Base-by-base conservation (phyloP, 129 eudicot species). In the Lactuca saligna region DNA sequence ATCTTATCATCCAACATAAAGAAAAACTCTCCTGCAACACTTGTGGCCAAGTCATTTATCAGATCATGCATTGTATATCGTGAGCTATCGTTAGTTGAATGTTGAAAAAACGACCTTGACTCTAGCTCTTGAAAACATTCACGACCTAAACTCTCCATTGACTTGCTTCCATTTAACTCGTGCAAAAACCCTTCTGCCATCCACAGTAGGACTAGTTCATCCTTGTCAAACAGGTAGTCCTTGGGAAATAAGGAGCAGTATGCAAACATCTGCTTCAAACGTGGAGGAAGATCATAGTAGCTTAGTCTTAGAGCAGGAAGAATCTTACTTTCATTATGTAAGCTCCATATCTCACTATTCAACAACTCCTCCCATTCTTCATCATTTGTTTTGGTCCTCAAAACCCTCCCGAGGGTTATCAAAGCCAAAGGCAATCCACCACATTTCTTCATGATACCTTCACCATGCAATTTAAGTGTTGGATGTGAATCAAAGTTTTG, bases 231-330 rank as follows among this genome's bases (percentile, higher is more conserved):
- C 17, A 34, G 50, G 39, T 57, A 82, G 50, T 65, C 77, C 64
- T 67, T 80, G 1, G 80, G 84, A 44, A 68, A 78, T 6, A 82
- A 17, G 32, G 78, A 66, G 37, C 83, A 82, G 38, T 72, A 82
- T 8, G 73, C 71, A 39, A 82, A 82, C 42, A 68, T 73, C 12
- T 55, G 68, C 71, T 78, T 82, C 49, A 82, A 55, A 39, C 74
- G 77, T 0, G 74, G 65, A 39, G 75, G 74, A 10, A 82, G 83
- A 51, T 82, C 63, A 55, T 78, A 56, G 68, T 82, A 82, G 60
- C 83, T 82, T 53, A 80, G 58, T 63, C 70, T 44, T 2, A 70
- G 50, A 46, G 76, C 84, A 3, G 80, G 80, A 50, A 80, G 77
- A 49, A 80, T 61, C 48, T 42, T 25, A 48, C 58, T 55, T 48